phyloP scores from a whole-genome alignment of 352 stramenopile species.

The Globisporangium yorkense region DNA sequence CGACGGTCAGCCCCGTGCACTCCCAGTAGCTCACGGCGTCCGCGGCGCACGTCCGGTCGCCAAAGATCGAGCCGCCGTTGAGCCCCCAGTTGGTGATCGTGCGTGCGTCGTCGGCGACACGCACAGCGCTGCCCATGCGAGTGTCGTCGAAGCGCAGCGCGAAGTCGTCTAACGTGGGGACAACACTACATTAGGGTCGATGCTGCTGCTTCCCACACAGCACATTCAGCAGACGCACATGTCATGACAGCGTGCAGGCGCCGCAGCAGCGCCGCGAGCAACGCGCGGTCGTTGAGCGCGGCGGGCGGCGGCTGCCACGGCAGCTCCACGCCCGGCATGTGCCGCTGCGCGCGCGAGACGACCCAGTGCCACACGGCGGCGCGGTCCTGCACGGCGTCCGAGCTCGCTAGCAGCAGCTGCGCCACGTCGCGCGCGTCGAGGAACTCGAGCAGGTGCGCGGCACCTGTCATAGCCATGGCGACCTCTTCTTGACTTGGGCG shows the following conservation, averaged over 20 bases:
- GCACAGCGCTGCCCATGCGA: conserved; percentile 38
- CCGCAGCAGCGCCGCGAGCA: conserved; percentile 39
- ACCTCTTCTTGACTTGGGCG: neutral
- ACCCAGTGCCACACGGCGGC: conserved; percentile 41
- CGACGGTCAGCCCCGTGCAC: conserved; percentile 49
- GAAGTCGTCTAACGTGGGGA: conserved; percentile 27
- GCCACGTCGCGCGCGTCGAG: conserved; percentile 31
- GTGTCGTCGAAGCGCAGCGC: conserved; percentile 38
- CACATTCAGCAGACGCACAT: conserved; percentile 20
- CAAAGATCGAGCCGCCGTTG: conserved; percentile 42
- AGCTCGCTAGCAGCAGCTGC: conserved; percentile 24
- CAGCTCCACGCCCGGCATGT: conserved; percentile 23
- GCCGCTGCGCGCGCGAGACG: conserved; percentile 18
- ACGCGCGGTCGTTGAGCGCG: conserved; percentile 22
- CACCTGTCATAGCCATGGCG: conserved; percentile 23
- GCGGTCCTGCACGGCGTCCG: conserved; percentile 18
- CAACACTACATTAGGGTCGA: neutral
- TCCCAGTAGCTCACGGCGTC: conserved; percentile 66
- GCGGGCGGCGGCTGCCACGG: conserved; percentile 15
- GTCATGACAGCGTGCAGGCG: conserved; percentile 42
- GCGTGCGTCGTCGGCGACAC: conserved; percentile 28
- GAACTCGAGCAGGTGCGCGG: conserved; percentile 48
- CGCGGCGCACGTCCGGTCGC: conserved; percentile 30
- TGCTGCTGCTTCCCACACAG: neutral
- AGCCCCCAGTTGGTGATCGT: conserved; percentile 39